Evolutionary conservation across 2,329 filamentous ascomycete species (phyloP), one percentile per base, ranked within the genome.

Genomic region (Botrytis cinerea): DNA sequence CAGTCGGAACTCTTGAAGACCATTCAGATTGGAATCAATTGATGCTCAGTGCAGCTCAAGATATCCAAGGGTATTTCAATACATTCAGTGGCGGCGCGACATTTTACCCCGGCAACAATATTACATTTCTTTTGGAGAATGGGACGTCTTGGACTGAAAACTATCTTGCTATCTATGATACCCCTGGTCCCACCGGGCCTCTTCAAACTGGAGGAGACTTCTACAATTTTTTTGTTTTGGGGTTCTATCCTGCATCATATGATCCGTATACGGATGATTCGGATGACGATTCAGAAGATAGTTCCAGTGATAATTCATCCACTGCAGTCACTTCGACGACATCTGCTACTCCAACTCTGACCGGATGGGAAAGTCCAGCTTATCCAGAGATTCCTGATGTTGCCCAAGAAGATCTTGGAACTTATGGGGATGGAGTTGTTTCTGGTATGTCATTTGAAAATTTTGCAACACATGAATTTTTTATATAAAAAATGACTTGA

Each of bases 21-120:
- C 80, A 84, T 72, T 78, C 82, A 8, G 82, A 82, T 25, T 84
- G 82, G 74, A 84, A 84, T 73, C 71, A 81, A 43, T 72, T 78
- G 28, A 76, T 79, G 73, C 54, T 70, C 1, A 77, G 74, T 60
- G 67, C 76, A 2, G 76, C 77, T 46, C 76, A 74, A 76, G 75
- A 78, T 73, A 75, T 82, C 61, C 76, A 78, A 48, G 82, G 80
- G 1, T 81, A 80, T 67, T 81, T 81, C 74, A 79, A 75, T 73
- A 73, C 77, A 9, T 84, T 80, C 67, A 76, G 76, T 25, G 81
- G 81, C 6, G 77, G 73, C 16, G 75, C 79, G 0, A 81, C 80
- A 6, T 83, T 84, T 51, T 84, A 83, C 71, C 82, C 82, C 16
- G 82, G 82, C 12, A 79, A 81, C 12, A 75, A 74, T 4, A 81